Evolutionary conservation across 2,329 filamentous ascomycete species (phyloP).

Genomic region (Pseudogymnoascus sp.): DNA sequence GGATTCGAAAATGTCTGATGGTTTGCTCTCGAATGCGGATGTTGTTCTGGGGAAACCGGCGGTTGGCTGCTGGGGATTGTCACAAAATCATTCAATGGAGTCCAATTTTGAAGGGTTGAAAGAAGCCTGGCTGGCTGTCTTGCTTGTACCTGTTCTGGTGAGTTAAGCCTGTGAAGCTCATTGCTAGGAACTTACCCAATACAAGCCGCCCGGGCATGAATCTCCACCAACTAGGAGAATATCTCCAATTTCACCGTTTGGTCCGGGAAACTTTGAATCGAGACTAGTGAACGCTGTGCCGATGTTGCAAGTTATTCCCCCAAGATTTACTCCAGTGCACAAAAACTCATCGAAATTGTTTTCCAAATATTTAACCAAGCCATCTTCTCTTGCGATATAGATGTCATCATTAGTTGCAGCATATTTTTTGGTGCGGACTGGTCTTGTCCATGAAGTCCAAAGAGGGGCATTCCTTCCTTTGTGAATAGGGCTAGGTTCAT

Average conservation of each 20-base stretch:
- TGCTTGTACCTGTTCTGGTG: constrained; percentile 40
- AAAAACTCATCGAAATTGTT: constrained; percentile 51
- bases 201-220: constrained; percentile 69
- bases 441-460: constrained; percentile 81
- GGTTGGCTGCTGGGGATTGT: constrained; percentile 33
- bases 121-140: constrained; percentile 47
- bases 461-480: constrained; percentile 46
- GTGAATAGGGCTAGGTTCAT: constrained; percentile 36
- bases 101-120: constrained; percentile 58
- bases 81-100: constrained; percentile 33
- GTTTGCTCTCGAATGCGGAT: constrained; percentile 15
- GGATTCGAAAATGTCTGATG: constrained; percentile 27
- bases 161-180: not conserved
- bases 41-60: constrained; percentile 30
- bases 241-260: constrained; percentile 48
- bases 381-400: constrained; percentile 84
- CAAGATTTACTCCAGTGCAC: constrained; percentile 50
- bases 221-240: constrained; percentile 74
- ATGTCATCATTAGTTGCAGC: constrained; percentile 65
- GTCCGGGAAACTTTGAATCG: constrained; percentile 31
- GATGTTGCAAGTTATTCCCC: constrained; percentile 64
- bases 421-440: constrained; percentile 56
- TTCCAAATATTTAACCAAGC: constrained; percentile 65
- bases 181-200: constrained; percentile 30
- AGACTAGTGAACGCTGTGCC: constrained; percentile 72